phyloP scores from a whole-genome alignment of 129 eudicot species.

The Centrapalus pauciflorus region DNA sequence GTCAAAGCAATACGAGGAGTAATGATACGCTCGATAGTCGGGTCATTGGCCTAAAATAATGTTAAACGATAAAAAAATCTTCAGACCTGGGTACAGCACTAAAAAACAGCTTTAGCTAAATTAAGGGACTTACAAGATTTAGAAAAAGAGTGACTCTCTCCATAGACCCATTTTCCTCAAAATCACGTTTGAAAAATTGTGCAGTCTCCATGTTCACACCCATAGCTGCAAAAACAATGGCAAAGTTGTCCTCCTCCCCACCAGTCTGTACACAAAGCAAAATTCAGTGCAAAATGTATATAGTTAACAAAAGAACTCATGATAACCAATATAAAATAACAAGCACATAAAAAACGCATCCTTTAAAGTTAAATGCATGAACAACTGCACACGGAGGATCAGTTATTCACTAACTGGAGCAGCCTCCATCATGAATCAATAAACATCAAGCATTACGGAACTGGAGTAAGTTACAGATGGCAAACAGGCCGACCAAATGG shows the following conservation, averaged over 20 bases:
- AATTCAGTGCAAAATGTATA: background rate
- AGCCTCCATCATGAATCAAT: background rate
- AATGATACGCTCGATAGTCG: constrained; percentile 95
- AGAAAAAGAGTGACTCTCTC: constrained; percentile 98
- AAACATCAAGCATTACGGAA: background rate
- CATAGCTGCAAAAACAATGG: constrained; percentile 99
- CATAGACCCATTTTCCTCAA: constrained; percentile 99
- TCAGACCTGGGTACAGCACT: background rate
- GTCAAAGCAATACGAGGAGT: constrained; percentile 99
- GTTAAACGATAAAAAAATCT: background rate
- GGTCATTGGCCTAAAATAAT: constrained; percentile 82
- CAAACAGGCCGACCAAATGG: too few relatives aligned
- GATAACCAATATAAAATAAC: background rate
- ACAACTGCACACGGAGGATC: background rate
- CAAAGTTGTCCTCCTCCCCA: constrained; percentile 96
- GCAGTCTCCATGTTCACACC: constrained; percentile 99
- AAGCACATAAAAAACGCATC: background rate
- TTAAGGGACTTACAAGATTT: constrained; percentile 55
- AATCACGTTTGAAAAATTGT: constrained; percentile 96
- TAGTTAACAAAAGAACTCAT: background rate
- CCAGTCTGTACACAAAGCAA: constrained; percentile 33
- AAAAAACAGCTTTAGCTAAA: background rate
- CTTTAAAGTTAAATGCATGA: background rate
- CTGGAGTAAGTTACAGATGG: too few relatives aligned
- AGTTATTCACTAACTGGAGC: background rate